Percentiles rank a stretch among this genome's conserved stretches.
Conservation (phyloP, 148 eudicot genomes). For the Polygonum aviculare region DNA sequence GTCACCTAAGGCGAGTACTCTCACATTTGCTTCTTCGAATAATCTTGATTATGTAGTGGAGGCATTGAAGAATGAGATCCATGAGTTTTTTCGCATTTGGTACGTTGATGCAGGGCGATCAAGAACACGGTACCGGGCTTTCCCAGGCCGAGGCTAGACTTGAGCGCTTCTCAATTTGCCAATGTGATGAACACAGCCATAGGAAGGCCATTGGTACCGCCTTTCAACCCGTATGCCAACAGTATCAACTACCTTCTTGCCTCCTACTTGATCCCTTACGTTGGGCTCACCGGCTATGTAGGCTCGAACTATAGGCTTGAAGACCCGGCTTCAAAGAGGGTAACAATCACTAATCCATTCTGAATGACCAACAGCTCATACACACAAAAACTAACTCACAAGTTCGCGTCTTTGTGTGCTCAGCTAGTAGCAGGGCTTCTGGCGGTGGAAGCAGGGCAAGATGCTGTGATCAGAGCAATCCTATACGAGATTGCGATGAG, state of each 20-base stretch:
- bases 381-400: background rate
- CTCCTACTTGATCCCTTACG: constrained; percentile 72
- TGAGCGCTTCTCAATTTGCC: constrained; percentile 47
- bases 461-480: constrained; percentile 62
- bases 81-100: background rate
- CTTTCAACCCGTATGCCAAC: constrained; percentile 71
- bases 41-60: too few species aligned
- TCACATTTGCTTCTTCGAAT: background rate
- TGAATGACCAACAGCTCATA: background rate
- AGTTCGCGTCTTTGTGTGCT: background rate
- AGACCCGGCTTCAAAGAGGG: constrained; percentile 39
- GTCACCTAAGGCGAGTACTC: constrained; percentile 51
- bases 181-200: constrained; percentile 56
- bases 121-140: constrained; percentile 49
- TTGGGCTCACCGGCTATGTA: constrained; percentile 83
- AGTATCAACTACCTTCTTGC: constrained; percentile 63
- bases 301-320: constrained; percentile 60
- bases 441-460: constrained; percentile 89
- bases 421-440: constrained; percentile 77
- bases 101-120: constrained; percentile 46
- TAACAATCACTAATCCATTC: constrained; percentile 15
- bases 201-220: constrained; percentile 41
- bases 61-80: background rate
- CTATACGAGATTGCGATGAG: constrained; percentile 41
- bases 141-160: constrained; percentile 61